phyloP scores from a whole-genome alignment of 257 asterid genomes.

The Paraleonurus japonicus region DNA sequence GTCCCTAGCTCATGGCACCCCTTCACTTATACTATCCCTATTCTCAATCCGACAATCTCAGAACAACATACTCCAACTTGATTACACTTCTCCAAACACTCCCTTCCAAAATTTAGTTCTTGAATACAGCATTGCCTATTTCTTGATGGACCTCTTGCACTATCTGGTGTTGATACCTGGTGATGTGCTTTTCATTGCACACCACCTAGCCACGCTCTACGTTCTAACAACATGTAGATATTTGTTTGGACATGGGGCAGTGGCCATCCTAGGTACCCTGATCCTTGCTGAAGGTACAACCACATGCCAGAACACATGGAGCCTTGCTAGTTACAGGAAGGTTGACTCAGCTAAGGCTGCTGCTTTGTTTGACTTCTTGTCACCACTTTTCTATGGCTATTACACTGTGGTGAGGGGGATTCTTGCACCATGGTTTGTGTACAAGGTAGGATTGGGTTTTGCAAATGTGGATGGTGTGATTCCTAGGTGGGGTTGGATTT shows the following conservation, averaged over 20 bases:
- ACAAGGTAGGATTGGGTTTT: constrained; percentile 40
- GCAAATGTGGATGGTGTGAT: constrained; percentile 37
- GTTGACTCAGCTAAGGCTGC: constrained; percentile 48
- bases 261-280: constrained; percentile 52
- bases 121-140: constrained; percentile 67
- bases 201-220: constrained; percentile 79
- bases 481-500: constrained; percentile 67
- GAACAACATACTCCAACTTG: constrained; percentile 23
- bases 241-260: constrained; percentile 54
- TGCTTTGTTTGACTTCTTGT: constrained; percentile 39
- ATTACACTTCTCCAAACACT: constrained; percentile 44
- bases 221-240: constrained; percentile 63
- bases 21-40: constrained; percentile 48
- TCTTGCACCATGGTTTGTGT: constrained; percentile 56
- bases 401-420: constrained; percentile 68
- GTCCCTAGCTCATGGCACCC: constrained; percentile 65
- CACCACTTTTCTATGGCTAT: constrained; percentile 58
- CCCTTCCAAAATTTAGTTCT: constrained; percentile 49
- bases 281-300: constrained; percentile 70
- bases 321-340: constrained; percentile 51
- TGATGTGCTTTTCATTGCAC: constrained; percentile 59
- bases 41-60: constrained; percentile 38
- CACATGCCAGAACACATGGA: constrained; percentile 75
- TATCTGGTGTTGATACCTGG: constrained; percentile 47
- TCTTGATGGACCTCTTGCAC: constrained; percentile 63